Base-by-base conservation (phyloP, 1,139 yeast genomes). In the Saccharomyces pastorianus region DNA sequence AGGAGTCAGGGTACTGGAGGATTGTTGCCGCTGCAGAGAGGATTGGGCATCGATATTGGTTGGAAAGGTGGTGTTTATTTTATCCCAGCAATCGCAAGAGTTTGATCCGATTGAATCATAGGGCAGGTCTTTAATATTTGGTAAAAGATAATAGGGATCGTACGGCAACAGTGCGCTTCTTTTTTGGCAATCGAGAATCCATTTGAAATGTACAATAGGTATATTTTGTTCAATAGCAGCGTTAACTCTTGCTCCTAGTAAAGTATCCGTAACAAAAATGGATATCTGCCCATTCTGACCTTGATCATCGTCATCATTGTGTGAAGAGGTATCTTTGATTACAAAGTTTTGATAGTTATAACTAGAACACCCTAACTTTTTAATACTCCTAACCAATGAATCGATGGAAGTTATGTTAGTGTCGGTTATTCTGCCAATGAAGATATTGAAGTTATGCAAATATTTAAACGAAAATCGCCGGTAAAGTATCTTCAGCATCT, bases 171-270 rank as follows among this genome's bases (percentile, higher is more conserved):
- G 74, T 0, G 88, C 89, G 3, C 79, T 81, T 57, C 96, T 73
- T 48, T 75, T 72, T 3, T 81, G 66, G 49, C 88, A 81, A 65
- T 88, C 88, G 23, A 77, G 63, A 2, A 90, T 69, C 95, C 95
- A 90, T 52, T 80, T 71, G 0, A 95, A 93, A 65, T 86, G 90
- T 2, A 88, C 80, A 1, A 83, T 78, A 0, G 88, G 85, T 6
- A 68, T 56, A 20, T 59, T 59, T 50, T 59, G 60, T 20, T 56
- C 56, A 23, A 58, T 49, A 1, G 71, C 71, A 2, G 68, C 70
- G 20, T 59, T 58, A 3, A 60, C 68, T 53, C 71, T 62, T 7
- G 60, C 56, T 14, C 70, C 67, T 8, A 56, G 49, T 4, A 58
- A 42, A 20, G 58, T 56, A 55, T 66, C 70, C 8, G 70, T 58